These are phyloP conservation scores for Trematosphaeria pertusa DNA, from an alignment of 2,329 filamentous ascomycete species.

Conservation along the genomic window DNA sequence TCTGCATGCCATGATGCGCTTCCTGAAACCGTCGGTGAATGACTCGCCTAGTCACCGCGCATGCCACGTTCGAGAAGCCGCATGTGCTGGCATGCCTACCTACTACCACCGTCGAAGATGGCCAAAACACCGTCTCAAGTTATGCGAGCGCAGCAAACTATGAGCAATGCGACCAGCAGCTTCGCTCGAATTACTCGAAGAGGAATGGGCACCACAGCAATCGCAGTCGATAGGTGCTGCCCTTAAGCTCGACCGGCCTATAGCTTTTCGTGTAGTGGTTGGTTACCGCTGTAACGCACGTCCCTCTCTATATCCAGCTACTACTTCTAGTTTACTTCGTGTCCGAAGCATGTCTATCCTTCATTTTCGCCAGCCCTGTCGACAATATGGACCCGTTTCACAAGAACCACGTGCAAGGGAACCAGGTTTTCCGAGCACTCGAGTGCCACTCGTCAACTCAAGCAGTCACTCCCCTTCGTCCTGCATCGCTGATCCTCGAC, in stretches of 20 bases:
- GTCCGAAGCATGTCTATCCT: background rate
- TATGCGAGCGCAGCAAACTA: too few species aligned
- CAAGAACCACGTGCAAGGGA: background rate
- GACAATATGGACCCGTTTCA: background rate
- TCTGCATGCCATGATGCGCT: conserved; percentile 27
- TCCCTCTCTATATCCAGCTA: background rate
- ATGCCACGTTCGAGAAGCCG: conserved; percentile 23
- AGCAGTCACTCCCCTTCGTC: background rate
- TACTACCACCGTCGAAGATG: conserved; percentile 2
- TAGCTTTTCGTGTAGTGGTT: background rate
- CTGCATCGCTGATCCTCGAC: background rate
- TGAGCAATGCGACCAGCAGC: too few species aligned
- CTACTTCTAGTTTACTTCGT: background rate
- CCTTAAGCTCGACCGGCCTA: background rate
- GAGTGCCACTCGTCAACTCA: background rate
- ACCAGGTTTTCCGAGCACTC: background rate
- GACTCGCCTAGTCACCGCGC: conserved; percentile 18
- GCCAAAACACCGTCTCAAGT: too few species aligned
- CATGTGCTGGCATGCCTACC: conserved; percentile 18
- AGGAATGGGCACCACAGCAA: background rate
- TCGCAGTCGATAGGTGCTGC: background rate
- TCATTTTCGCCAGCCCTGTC: conserved; percentile 1
- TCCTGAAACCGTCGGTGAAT: conserved; percentile 27
- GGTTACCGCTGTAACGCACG: background rate
- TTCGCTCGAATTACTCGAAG: too few species aligned